These are phyloP conservation scores for Hydrangea macrophylla DNA, from an alignment of 148 eudicot genomes.

Conservation along the genomic window DNA sequence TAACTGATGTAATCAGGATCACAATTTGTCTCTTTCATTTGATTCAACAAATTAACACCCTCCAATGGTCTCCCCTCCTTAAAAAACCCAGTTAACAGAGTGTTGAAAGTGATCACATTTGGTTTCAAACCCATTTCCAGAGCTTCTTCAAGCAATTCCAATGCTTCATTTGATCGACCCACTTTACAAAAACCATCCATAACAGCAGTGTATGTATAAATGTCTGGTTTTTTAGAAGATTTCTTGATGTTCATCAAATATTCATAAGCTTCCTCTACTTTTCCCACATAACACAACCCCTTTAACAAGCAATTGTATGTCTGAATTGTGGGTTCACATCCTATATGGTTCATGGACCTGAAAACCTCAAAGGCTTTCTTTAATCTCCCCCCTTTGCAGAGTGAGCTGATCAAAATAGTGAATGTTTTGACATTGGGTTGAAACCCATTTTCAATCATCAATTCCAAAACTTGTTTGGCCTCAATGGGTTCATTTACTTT, in stretches of 20 bases:
- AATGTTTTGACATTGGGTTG: conserved; percentile 57
- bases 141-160: conserved; percentile 70
- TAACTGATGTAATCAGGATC: conserved; percentile 67
- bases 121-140: conserved; percentile 55
- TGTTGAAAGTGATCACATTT: conserved; percentile 55
- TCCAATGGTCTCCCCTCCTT: conserved; percentile 83
- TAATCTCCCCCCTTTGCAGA: conserved; percentile 57
- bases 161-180: conserved; percentile 77
- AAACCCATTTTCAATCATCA: conserved; percentile 50
- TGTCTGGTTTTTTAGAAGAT: conserved; percentile 39
- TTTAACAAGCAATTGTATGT: conserved; percentile 75
- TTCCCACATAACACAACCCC: conserved; percentile 85
- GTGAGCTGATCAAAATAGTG: conserved; percentile 52
- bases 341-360: conserved; percentile 38
- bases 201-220: conserved; percentile 63
- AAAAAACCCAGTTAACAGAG: conserved; percentile 71
- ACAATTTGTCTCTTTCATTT: conserved; percentile 61
- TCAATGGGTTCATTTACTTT: conserved; percentile 47
- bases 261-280: conserved; percentile 69
- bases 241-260: conserved; percentile 48
- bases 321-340: conserved; percentile 59
- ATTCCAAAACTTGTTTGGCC: conserved; percentile 41
- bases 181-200: conserved; percentile 97
- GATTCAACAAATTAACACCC: conserved; percentile 53
- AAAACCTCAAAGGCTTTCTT: conserved; percentile 62